A percentile compares a stretch with the other conserved stretches of the same genome.
Evolutionary conservation across 2,329 filamentous ascomycete genomes (phyloP).

Genomic region (Tolypocladium sp.): DNA sequence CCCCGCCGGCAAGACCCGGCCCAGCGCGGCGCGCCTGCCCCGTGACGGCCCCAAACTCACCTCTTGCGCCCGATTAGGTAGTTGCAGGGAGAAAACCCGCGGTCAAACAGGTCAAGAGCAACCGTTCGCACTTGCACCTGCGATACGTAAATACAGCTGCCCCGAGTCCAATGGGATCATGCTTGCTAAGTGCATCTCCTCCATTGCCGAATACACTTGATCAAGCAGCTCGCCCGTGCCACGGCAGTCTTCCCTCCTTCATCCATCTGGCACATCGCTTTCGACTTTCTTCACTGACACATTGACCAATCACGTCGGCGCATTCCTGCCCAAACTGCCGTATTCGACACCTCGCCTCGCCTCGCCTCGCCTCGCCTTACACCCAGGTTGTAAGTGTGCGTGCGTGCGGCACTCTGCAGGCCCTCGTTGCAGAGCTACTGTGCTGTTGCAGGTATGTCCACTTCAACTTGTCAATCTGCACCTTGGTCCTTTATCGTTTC

Average conservation of each 20-base stretch:
- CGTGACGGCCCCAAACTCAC: neutral
- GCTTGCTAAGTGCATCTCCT: slow-evolving; percentile 7
- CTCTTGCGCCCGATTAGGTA: neutral
- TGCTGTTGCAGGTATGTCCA: neutral
- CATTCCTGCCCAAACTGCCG: neutral
- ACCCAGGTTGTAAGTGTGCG: neutral
- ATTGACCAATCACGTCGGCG: neutral
- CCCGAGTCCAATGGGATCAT: neutral
- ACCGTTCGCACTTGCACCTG: neutral
- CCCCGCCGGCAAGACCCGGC: neutral
- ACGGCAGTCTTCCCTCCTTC: neutral
- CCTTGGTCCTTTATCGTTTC: neutral
- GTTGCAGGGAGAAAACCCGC: neutral
- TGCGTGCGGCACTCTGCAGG: neutral
- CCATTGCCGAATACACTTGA: slow-evolving; percentile 7
- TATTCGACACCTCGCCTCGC: neutral
- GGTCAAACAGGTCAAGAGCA: neutral
- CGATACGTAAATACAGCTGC: neutral
- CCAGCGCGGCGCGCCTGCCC: neutral
- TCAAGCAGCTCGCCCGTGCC: neutral
- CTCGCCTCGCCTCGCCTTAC: neutral
- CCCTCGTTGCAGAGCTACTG: neutral
- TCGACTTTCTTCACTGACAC: neutral
- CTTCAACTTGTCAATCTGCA: neutral
- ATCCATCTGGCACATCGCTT: neutral